A percentile compares a stretch with the other conserved stretches of the same genome.
These are phyloP conservation scores for Aegilops tauschii DNA, from an alignment of 176 grass and related monocot species.

Conservation along the genomic window DNA sequence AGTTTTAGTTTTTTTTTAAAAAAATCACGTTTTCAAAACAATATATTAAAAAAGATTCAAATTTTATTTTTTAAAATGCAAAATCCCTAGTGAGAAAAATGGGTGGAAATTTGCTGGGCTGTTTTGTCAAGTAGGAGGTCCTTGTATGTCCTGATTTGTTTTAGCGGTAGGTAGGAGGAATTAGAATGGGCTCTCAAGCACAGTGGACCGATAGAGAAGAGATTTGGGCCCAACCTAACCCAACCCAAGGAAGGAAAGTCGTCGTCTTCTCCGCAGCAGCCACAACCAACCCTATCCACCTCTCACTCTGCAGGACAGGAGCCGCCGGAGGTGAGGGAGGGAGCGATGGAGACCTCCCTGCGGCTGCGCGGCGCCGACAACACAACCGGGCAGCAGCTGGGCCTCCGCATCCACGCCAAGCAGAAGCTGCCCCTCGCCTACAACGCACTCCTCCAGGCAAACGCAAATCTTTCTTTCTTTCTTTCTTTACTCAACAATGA, in stretches of 20 bases:
- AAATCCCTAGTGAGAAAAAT: too few relatives aligned
- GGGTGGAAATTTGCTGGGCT: too few relatives aligned
- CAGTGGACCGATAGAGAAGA: too few relatives aligned
- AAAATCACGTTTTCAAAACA: too few relatives aligned
- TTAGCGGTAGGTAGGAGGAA: too few relatives aligned
- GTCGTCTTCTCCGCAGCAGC: background rate
- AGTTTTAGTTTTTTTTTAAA: too few relatives aligned
- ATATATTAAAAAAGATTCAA: too few relatives aligned
- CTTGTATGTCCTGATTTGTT: too few relatives aligned
- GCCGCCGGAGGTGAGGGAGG: background rate
- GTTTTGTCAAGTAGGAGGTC: too few relatives aligned
- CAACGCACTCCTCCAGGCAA: slow-evolving; percentile 64
- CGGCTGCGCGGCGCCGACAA: slow-evolving; percentile 42
- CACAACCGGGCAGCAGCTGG: background rate
- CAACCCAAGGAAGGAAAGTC: background rate
- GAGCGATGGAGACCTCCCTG: slow-evolving; percentile 78
- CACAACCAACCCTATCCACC: slow-evolving; percentile 5
- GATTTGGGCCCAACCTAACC: background rate
- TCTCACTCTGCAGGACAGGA: background rate
- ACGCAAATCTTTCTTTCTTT: background rate
- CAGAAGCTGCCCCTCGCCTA: slow-evolving; percentile 67
- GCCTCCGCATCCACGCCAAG: slow-evolving; percentile 85
- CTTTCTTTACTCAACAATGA: too few relatives aligned
- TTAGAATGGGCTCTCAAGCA: too few relatives aligned
- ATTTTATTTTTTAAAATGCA: too few relatives aligned